Evolutionary conservation across 2,329 filamentous ascomycete genomes (phyloP).

Genomic region (Arthroderma sp.): DNA sequence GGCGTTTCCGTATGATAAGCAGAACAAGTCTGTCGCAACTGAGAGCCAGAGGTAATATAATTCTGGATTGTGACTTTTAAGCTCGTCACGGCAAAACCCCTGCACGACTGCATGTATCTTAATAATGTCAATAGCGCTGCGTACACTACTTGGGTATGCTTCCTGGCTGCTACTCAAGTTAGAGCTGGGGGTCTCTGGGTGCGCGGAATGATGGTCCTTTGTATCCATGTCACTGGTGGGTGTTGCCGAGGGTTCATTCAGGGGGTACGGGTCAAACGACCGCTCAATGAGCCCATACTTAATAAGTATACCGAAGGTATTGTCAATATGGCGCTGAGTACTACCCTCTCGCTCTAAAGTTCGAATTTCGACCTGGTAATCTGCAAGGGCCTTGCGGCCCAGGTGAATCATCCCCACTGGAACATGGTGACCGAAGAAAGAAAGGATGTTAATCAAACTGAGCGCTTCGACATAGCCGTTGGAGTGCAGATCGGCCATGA

Average conservation of each 20-base stretch:
- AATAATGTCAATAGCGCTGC: slow-evolving; percentile 29
- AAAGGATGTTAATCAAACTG: slow-evolving; percentile 51
- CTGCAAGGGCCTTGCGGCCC: slow-evolving; percentile 28
- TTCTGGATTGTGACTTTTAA: slow-evolving; percentile 23
- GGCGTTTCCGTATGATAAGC: slow-evolving; percentile 30
- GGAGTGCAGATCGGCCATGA: slow-evolving; percentile 34
- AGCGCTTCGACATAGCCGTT: slow-evolving; percentile 40
- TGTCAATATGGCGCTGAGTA: slow-evolving; percentile 29
- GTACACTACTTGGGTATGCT: slow-evolving; percentile 19
- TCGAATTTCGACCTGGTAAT: slow-evolving; percentile 16
- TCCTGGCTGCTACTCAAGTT: slow-evolving; percentile 21
- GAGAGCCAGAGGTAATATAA: slow-evolving; percentile 32
- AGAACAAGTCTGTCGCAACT: slow-evolving; percentile 29
- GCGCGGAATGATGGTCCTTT: slow-evolving; percentile 14
- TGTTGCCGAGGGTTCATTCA: slow-evolving; percentile 8
- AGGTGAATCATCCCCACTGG: slow-evolving; percentile 53
- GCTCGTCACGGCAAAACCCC: slow-evolving; percentile 34
- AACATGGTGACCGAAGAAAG: slow-evolving; percentile 52
- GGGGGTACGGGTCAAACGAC: slow-evolving; percentile 21
- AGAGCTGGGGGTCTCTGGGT: slow-evolving; percentile 18
- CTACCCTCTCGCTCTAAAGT: slow-evolving; percentile 15
- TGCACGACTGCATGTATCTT: slow-evolving; percentile 38
- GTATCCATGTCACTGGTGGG: slow-evolving; percentile 6
- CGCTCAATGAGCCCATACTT: slow-evolving; percentile 34
- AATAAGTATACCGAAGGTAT: slow-evolving; percentile 32